Evolutionary conservation across 1,284 basidiomycete species (phyloP).

Genomic region (Cutaneotrichosporon cyanovorans): DNA sequence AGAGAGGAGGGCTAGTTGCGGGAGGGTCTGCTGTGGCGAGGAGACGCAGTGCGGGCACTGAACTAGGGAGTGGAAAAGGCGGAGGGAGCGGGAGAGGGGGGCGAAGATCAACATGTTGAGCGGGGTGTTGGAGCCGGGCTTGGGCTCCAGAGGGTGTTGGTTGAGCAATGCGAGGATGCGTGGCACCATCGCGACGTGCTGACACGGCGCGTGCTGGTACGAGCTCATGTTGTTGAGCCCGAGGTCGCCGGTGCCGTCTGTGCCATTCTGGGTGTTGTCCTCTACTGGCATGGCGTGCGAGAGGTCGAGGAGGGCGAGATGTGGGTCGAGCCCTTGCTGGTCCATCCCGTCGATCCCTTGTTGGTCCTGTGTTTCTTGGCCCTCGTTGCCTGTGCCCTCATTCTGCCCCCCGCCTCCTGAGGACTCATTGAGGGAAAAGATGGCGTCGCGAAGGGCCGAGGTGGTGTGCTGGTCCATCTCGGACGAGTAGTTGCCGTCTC

Average conservation of each 20-base stretch:
- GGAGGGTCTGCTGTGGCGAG: constrained; percentile 42
- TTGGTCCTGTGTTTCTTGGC: constrained; percentile 20
- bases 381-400: constrained; percentile 21
- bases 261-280: constrained; percentile 20
- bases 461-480: constrained; percentile 45
- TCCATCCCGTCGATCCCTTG: constrained; percentile 20
- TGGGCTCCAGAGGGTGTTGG: constrained; percentile 39
- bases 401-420: constrained; percentile 15
- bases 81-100: constrained; percentile 36
- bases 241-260: constrained; percentile 19
- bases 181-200: constrained; percentile 35
- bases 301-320: constrained; percentile 40
- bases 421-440: constrained; percentile 44
- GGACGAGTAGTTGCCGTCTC: constrained; percentile 27
- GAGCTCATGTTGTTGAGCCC: constrained; percentile 18
- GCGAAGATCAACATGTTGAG: constrained; percentile 36
- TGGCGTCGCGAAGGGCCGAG: constrained; percentile 42
- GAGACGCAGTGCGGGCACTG: constrained; percentile 32
- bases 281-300: constrained; percentile 31
- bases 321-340: constrained; percentile 28
- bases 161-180: constrained; percentile 36
- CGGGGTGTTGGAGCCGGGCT: constrained; percentile 40
- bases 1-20: constrained; percentile 43
- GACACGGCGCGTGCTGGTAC: constrained; percentile 22
- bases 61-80: constrained; percentile 37